Base-by-base conservation (phyloP, 2,329 filamentous ascomycete species). In the Fusarium denticulatum region DNA sequence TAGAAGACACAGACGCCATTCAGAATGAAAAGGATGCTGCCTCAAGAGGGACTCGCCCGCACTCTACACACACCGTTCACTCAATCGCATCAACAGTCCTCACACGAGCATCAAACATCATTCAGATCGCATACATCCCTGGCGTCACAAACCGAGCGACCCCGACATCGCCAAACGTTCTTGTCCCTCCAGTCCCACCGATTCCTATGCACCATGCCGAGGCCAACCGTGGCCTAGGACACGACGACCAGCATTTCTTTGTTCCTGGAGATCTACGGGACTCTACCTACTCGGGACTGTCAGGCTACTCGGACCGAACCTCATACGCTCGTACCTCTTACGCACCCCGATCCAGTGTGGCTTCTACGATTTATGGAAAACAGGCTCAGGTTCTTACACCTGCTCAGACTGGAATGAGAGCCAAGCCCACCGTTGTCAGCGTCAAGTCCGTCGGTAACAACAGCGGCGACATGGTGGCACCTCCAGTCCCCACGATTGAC, bases 81-180 rank as follows among this genome's bases (percentile, higher is more conserved):
- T 98, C 96, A 18, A 94, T 99, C 80, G 96, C 96, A 22, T 98
- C 95, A 15, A 98, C 96, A 32, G 95, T 98, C 67, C 89, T 98
- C 69, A 98, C 96, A 24, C 92, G 96, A 71, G 96, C 96, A 55
- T 98, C 96, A 79, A 99, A 99, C 85, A 96, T 99, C 81, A 99
- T 99, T 78, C 96, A 98, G 84, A 99, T 99, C 83, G 96, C 96
- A 63, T 99, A 98, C 82, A 98, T 99, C 75, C 96, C 96, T 20
- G 96, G 96, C 68, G 95, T 98, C 78, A 98, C 94, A 69, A 98
- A 98, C 84, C 90, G 96, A 75, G 95, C 95, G 18, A 91, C 92
- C 13, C 93, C 94, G 10, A 92, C 93, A n/a, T 96, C 94, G 2
- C 94, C 94, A 7, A 91, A 90, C 43, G 85, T 94, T 26, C 88